Conservation (phyloP, 2,329 filamentous ascomycete species). For the Zasmidium cellare region DNA sequence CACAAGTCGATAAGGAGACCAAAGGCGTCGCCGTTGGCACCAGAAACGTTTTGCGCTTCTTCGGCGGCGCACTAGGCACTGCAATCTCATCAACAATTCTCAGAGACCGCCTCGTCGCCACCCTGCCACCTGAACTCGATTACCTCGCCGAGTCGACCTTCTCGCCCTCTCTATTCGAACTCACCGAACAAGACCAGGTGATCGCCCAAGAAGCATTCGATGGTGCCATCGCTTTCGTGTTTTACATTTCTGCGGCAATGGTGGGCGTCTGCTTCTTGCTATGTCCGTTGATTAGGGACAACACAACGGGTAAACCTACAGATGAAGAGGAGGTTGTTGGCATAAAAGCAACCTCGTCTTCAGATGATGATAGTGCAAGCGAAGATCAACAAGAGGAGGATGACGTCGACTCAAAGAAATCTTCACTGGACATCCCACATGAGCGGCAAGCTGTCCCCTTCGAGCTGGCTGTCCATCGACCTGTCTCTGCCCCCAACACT, state of each 20-base stretch:
- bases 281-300: neutral
- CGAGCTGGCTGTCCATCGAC: no score
- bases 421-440: no score
- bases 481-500: no score
- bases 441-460: no score
- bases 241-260: neutral
- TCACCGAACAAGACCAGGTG: neutral
- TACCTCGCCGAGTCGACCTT: neutral
- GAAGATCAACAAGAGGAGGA: neutral
- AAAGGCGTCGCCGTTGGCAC: conserved; percentile 23
- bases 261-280: neutral
- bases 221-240: neutral
- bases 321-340: neutral
- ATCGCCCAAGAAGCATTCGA: neutral
- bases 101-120: neutral
- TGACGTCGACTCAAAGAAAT: neutral
- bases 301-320: neutral
- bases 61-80: conserved; percentile 26
- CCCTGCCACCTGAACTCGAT: neutral
- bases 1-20: conserved; percentile 19
- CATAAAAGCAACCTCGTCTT: neutral
- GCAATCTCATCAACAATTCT: conserved; percentile 10
- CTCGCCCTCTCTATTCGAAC: neutral
- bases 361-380: neutral
- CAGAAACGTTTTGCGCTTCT: conserved; percentile 24